These are phyloP conservation scores for Gossypium raimondii DNA, from an alignment of 345 rosid genomes.

Conservation along the genomic window DNA sequence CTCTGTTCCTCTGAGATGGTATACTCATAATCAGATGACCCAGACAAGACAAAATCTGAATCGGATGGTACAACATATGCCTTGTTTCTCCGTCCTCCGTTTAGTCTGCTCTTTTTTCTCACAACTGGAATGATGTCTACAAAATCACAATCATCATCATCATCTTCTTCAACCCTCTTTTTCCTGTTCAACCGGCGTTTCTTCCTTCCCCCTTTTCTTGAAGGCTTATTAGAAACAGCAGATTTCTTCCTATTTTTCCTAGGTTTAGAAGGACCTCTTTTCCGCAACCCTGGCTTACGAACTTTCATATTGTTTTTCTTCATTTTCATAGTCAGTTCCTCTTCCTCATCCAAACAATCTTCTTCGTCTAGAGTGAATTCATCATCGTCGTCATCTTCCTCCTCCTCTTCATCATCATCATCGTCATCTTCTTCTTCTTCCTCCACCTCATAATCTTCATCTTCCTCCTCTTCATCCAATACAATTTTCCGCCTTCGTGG, in stretches of 20 bases:
- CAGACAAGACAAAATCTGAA: conserved; percentile 60
- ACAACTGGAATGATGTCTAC: conserved; percentile 29
- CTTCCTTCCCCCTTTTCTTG: conserved; percentile 40
- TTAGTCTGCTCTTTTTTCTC: conserved; percentile 42
- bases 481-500: neutral
- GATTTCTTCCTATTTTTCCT: conserved; percentile 42
- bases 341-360: conserved; percentile 72
- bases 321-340: conserved; percentile 28
- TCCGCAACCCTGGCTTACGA: conserved; percentile 31
- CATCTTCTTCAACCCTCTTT: conserved; percentile 36
- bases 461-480: neutral
- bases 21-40: conserved; percentile 66
- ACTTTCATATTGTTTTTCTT: conserved; percentile 35
- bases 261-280: conserved; percentile 32
- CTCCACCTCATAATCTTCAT: neutral
- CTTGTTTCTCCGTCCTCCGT: conserved; percentile 37
- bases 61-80: conserved; percentile 49
- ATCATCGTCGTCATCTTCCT: conserved; percentile 47
- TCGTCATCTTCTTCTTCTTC: conserved; percentile 1
- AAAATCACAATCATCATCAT: conserved; percentile 47
- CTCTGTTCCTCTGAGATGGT: conserved; percentile 97
- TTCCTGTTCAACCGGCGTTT: conserved; percentile 42
- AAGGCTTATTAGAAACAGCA: conserved; percentile 33
- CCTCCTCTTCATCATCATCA: neutral
- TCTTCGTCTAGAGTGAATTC: conserved; percentile 65